Evolutionary conservation across 371 early-diverging fungal genomes (phyloP).

Genomic region (Apophysomyces sp.): DNA sequence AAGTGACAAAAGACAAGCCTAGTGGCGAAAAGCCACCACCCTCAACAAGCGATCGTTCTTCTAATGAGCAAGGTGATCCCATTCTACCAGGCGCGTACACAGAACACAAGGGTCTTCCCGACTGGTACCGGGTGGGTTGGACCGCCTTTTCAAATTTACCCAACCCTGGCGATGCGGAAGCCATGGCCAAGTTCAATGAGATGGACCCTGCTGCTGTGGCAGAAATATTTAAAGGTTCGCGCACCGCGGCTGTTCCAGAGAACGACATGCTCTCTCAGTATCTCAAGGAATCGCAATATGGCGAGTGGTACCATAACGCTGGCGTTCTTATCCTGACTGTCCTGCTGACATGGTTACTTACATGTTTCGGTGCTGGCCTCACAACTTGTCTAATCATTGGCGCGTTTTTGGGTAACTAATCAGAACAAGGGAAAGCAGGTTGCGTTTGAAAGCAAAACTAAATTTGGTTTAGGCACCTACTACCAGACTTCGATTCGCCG

Average conservation of each 20-base stretch:
- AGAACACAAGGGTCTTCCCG: slow-evolving; percentile 20
- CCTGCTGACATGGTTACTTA: slow-evolving; percentile 33
- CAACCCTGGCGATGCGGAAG: slow-evolving; percentile 31
- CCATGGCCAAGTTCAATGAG: background rate
- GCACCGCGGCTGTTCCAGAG: slow-evolving; percentile 5
- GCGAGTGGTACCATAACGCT: slow-evolving; percentile 42
- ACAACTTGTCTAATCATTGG: slow-evolving; percentile 26
- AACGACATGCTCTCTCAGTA: slow-evolving; percentile 27
- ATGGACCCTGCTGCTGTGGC: slow-evolving; percentile 7
- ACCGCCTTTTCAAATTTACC: slow-evolving; percentile 33
- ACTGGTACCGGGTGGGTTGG: slow-evolving; percentile 42
- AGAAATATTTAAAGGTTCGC: slow-evolving; percentile 18
- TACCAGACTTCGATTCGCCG: slow-evolving; percentile 71
- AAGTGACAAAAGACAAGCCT: background rate
- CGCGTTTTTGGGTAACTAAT: slow-evolving; percentile 30
- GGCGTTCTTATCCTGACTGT: slow-evolving; percentile 32
- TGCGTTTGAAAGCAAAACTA: background rate
- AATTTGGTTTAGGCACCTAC: slow-evolving; percentile 54
- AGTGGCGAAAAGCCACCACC: background rate
- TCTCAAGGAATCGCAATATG: slow-evolving; percentile 36
- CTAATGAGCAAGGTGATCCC: background rate
- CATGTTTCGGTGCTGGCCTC: slow-evolving; percentile 32
- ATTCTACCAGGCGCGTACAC: background rate
- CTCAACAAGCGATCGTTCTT: background rate
- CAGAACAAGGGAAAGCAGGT: background rate